Percentiles rank a stretch among this genome's conserved stretches.
These are phyloP conservation scores for Colletotrichum navitas DNA, from an alignment of 2,329 filamentous ascomycete species.

Conservation along the genomic window DNA sequence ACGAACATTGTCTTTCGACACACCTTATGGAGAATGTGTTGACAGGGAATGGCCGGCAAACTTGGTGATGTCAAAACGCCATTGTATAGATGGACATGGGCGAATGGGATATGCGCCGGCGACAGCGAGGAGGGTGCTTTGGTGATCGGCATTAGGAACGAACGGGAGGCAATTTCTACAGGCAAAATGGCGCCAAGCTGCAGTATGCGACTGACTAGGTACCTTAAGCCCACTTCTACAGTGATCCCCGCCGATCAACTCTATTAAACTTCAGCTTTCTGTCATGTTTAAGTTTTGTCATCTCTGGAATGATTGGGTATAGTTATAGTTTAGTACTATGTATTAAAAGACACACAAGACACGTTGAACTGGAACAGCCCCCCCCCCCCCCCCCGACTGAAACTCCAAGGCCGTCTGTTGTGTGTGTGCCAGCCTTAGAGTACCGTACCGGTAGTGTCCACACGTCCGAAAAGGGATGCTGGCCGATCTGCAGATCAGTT, in stretches of 20 bases:
- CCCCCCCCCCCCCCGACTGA: too few species aligned
- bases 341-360: too few species aligned
- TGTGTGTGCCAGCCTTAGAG: too few species aligned
- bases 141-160: constrained; percentile 48
- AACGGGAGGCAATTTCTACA: constrained; percentile 41
- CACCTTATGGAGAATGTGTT: background rate
- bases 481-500: background rate
- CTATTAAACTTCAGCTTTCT: too few species aligned
- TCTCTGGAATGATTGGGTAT: too few species aligned
- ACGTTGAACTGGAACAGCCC: too few species aligned
- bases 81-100: constrained; percentile 24
- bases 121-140: constrained; percentile 50
- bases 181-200: constrained; percentile 22
- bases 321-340: too few species aligned
- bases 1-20: background rate
- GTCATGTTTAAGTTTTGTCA: too few species aligned
- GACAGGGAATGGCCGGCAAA: background rate
- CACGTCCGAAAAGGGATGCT: background rate
- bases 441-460: too few species aligned
- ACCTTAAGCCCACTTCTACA: background rate
- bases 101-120: constrained; percentile 28
- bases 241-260: too few species aligned
- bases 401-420: too few species aligned
- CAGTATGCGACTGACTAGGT: background rate
- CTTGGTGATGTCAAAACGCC: too few species aligned